Evolutionary conservation across 352 stramenopile species (phyloP), one percentile per base, ranked within the genome.

Genomic region (Phytopythium montanum): DNA sequence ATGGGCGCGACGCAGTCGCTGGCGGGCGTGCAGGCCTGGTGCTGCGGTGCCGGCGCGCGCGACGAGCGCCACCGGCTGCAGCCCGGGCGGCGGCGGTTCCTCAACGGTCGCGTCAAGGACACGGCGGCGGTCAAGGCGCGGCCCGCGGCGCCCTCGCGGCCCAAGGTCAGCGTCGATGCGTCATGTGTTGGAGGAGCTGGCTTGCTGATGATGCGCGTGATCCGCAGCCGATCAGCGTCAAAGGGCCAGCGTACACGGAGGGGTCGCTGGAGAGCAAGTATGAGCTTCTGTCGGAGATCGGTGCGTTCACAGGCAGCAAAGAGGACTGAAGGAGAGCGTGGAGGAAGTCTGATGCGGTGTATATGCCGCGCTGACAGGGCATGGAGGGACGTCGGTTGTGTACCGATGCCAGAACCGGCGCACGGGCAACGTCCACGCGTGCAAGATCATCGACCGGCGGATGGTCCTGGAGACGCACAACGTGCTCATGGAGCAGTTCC

Each of bases 401-500:
- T 93, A 96, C 52, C 81, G 86, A 46, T 96, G 87, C 59, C 67
- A 77, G 23, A 75, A 91, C n/a, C 74, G 76, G 54, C 73, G 75
- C 45, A 80, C 72, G 2, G 83, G 80, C 19, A 72, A 58, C 16
- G 44, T 82, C 18, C 75, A 74, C 21, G 87, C 87, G 31, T 96
- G 87, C 68, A 97, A 97, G 64, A 85, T 96, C 64, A 96, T 97
- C 56, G 84, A 96, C 55, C 87, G 87, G 23, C 71, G 85, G 12
- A 72, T 76, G 8, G 68, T 97, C 13, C 74, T 87, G 54, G 65
- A 73, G 36, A 84, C 90, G 50, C 75, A 83, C 54, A 92, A 91
- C 50, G 83, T 93, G 51, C 57, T 93, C 31, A 78, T 96, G 73
- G 76, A 93, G 60, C 87, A 96, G 62, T 95, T 97, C 59, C 83